Evolutionary conservation across 2,329 filamentous ascomycete species (phyloP).

Genomic region (Claviceps fusiformis): DNA sequence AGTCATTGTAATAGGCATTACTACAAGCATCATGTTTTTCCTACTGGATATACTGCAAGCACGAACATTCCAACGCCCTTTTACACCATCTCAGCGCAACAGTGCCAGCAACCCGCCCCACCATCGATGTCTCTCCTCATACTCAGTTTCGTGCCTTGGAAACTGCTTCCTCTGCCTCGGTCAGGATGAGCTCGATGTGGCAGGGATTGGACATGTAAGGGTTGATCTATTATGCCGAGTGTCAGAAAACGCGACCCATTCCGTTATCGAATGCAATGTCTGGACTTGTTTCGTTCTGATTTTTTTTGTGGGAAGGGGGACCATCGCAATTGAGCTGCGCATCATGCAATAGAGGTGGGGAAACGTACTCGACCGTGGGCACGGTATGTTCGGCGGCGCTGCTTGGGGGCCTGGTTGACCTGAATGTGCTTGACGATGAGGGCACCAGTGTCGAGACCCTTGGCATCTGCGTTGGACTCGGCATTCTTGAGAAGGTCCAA

Average conservation of each 20-base stretch:
- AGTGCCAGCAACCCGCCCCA: too few relatives aligned
- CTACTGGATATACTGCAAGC: too few relatives aligned
- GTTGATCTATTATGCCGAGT: slow-evolving; percentile 63
- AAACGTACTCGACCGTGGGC: slow-evolving; percentile 95
- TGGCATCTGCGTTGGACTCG: slow-evolving; percentile 91
- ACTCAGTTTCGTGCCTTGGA: too few relatives aligned
- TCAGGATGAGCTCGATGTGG: slow-evolving; percentile 99
- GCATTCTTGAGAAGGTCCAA: slow-evolving; percentile 95
- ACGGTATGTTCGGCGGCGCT: slow-evolving; percentile 98
- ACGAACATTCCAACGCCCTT: too few relatives aligned
- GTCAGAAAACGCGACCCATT: slow-evolving; percentile 11
- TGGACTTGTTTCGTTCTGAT: not conserved
- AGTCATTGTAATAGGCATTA: too few relatives aligned
- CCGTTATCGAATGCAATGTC: not conserved
- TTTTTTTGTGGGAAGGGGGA: not conserved
- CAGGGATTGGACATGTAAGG: slow-evolving; percentile 99
- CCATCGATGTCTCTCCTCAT: too few relatives aligned
- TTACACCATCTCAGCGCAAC: too few relatives aligned
- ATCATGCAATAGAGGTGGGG: not conserved
- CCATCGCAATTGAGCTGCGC: not conserved
- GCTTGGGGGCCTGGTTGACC: slow-evolving; percentile 99
- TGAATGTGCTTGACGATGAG: slow-evolving; percentile 99
- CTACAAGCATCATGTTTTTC: too few relatives aligned
- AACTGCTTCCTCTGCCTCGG: slow-evolving; percentile 83
- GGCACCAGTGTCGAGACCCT: slow-evolving; percentile 94